These are phyloP conservation scores for Tetrapisispora arboricola DNA, from an alignment of 805 yeast genomes.

Conservation along the genomic window DNA sequence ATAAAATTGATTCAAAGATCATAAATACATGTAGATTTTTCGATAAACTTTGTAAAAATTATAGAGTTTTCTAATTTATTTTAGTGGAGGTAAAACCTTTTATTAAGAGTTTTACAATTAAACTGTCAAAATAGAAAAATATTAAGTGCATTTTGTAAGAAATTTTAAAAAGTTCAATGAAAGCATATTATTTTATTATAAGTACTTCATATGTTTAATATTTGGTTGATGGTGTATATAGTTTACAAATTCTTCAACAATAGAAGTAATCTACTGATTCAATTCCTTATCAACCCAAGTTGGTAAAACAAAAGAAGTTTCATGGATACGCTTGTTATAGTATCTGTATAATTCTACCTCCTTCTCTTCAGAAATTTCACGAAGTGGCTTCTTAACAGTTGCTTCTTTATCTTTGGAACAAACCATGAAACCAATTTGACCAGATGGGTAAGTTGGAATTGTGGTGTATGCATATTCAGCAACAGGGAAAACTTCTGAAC, in stretches of 20 bases:
- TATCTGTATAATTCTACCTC: constrained; percentile 63
- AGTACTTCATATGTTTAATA: too few species aligned
- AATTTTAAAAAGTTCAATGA: too few species aligned
- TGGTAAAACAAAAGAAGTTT: constrained; percentile 85
- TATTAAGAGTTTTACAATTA: too few species aligned
- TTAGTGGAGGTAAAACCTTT: too few species aligned
- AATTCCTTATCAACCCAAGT: constrained; percentile 67
- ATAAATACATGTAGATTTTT: too few species aligned
- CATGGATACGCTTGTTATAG: constrained; percentile 76
- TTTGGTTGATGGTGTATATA: not conserved
- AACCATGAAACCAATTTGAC: constrained; percentile 97
- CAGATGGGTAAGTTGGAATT: constrained; percentile 95
- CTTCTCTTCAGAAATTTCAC: constrained; percentile 50
- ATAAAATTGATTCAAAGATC: constrained; percentile 7
- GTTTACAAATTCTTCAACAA: constrained; percentile 1
- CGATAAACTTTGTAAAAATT: too few species aligned
- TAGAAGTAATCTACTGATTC: constrained; percentile 10
- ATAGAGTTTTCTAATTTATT: too few species aligned
- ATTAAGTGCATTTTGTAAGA: too few species aligned
- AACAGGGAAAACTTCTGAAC: constrained; percentile 77
- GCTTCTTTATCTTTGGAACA: constrained; percentile 67
- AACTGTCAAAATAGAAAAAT: too few species aligned
- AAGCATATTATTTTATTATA: too few species aligned
- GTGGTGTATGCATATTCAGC: constrained; percentile 87
- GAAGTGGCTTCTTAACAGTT: constrained; percentile 57